These are phyloP conservation scores for Paramecium tetraurelia DNA, from an alignment of 73 alveolate genomes.

Conservation along the genomic window DNA sequence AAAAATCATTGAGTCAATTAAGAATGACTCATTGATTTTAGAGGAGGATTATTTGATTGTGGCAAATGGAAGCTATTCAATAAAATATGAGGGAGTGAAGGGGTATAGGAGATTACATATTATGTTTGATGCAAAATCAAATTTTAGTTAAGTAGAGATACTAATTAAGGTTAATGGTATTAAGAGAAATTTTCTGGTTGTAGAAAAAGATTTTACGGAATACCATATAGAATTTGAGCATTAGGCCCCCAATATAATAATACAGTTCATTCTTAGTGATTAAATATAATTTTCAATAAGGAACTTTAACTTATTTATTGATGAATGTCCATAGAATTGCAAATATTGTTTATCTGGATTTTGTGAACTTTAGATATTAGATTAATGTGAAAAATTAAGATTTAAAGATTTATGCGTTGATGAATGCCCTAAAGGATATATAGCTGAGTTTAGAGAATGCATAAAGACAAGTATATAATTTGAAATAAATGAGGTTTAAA, in stretches of 20 bases:
- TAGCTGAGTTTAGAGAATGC: slow-evolving; percentile 9
- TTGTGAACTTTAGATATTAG: background rate
- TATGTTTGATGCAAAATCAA: background rate
- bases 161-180: background rate
- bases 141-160: background rate
- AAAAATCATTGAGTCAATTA: background rate
- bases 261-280: background rate
- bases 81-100: background rate
- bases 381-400: background rate
- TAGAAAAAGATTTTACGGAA: background rate
- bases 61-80: background rate
- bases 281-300: background rate
- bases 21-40: background rate
- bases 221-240: background rate
- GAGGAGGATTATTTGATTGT: background rate
- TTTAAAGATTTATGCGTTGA: background rate
- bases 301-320: background rate
- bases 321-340: background rate
- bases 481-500: background rate
- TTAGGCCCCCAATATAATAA: background rate
- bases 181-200: background rate
- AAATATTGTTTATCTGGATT: background rate
- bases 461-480: background rate
- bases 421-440: background rate
- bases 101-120: background rate